Base-by-base conservation (phyloP, 768 basidiomycete species). In the Lactarius indigo region DNA sequence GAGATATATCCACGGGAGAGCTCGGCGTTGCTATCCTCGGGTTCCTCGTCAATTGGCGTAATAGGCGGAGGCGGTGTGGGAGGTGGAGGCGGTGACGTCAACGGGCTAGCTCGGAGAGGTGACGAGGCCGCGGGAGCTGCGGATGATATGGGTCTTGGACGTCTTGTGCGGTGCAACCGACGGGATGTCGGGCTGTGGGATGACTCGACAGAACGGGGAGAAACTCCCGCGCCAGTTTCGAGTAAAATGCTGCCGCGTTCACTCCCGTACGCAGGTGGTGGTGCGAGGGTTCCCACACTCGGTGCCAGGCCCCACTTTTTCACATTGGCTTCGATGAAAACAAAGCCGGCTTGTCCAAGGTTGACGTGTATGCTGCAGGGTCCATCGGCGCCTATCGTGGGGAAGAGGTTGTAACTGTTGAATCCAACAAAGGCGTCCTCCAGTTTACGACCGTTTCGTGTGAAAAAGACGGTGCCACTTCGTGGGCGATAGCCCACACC, bases 261-360 rank as follows among this genome's bases (percentile, higher is more conserved):
- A 72, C 92, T 94, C 20, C 97, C 97, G 77, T 98, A 98, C 0
- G 97, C 96, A 6, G 97, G 97, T 33, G 97, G 97, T 18, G 97
- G 97, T 1, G 96, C 96, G 12, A 98, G 83, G 0, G 97, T 98
- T 57, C 97, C 97, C 17, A 96, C 90, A 75, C 95, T 97, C 9
- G 97, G 97, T 39, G 97, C 97, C 37, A 98, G 78, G 20, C 97
- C 97, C 97, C 97, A 99, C 76, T 98, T 98, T 84, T 99, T 99
- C 69, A 99, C 97, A 74, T 99, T 98, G 39, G 97, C 97, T 79
- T 99, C 97, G 73, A 99, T 98, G 72, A 97, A 98, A 44, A 98
- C 97, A 75, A 99, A 99, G 5, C 97, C 97, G 5, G 93, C 90
- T 78, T 98, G 97, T 9, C 97, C 97, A 17, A 99, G 85, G 76